These are phyloP conservation scores for Dichomitus squalens DNA, from an alignment of 1,284 basidiomycete genomes.

Conservation along the genomic window DNA sequence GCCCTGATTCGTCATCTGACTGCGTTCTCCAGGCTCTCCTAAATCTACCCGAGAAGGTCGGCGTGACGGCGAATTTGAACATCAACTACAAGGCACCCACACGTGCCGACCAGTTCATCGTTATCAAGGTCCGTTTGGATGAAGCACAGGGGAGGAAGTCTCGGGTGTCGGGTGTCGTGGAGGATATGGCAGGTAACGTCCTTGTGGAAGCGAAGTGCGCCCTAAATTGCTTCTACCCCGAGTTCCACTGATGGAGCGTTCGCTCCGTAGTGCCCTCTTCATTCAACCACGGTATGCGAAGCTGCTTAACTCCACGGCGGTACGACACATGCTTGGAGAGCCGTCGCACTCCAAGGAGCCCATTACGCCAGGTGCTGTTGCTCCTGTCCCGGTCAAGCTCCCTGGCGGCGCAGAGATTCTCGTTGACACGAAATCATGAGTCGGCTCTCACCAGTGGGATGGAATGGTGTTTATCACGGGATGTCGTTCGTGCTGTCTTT, in stretches of 20 bases:
- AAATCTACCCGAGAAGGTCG: conserved; percentile 86
- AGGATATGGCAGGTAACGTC: conserved; percentile 76
- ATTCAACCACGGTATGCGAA: conserved; percentile 67
- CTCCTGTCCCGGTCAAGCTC: conserved; percentile 29
- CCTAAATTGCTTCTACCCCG: background rate
- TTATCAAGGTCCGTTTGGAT: conserved; percentile 66
- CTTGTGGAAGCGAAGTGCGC: conserved; percentile 82
- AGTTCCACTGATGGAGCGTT: background rate
- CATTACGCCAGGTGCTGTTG: conserved; percentile 22
- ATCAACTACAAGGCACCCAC: conserved; percentile 83
- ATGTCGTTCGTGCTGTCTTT: background rate
- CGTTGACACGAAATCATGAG: conserved; percentile 13
- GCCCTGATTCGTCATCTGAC: background rate
- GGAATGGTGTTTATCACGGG: background rate
- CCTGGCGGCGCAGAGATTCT: conserved; percentile 22
- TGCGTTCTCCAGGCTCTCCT: conserved; percentile 63
- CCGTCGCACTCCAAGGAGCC: conserved; percentile 28
- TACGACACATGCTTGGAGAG: conserved; percentile 34
- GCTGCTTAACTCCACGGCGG: conserved; percentile 44
- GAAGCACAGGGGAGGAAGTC: conserved; percentile 79
- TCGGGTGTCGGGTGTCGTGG: conserved; percentile 70
- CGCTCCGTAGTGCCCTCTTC: conserved; percentile 50
- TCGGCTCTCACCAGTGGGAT: background rate
- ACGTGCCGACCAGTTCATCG: conserved; percentile 83
- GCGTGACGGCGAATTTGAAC: conserved; percentile 86